These are phyloP conservation scores for Rubroboletus pulcherrimus DNA, from an alignment of 768 basidiomycete species.

Conservation along the genomic window DNA sequence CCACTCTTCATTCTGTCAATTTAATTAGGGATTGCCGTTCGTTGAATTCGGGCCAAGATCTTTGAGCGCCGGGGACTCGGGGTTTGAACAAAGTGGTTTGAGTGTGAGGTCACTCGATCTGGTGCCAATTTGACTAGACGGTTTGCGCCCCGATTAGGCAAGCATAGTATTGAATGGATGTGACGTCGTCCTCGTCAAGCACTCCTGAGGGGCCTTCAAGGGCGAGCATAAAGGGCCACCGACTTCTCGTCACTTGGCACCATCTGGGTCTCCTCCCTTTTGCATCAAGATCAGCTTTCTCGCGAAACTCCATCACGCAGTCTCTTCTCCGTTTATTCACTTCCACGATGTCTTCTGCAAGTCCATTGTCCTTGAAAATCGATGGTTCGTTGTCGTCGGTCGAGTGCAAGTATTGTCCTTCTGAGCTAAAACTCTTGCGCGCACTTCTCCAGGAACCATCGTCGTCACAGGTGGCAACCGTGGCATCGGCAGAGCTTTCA, in stretches of 20 bases:
- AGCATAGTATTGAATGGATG: conserved; percentile 1
- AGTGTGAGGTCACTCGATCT: conserved; percentile 20
- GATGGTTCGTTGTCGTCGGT: conserved; percentile 21
- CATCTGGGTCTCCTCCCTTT: background rate
- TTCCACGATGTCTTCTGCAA: conserved; percentile 4
- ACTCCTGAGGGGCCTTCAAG: conserved; percentile 14
- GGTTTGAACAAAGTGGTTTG: background rate
- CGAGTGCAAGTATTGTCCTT: too few relatives aligned
- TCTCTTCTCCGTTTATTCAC: conserved; percentile 3
- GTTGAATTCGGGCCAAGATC: background rate
- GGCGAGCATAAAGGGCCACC: conserved; percentile 7
- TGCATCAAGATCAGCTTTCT: background rate
- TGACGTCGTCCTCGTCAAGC: conserved; percentile 3
- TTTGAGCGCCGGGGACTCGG: background rate
- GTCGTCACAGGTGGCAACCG: conserved; percentile 62
- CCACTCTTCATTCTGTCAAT: conserved; percentile 2
- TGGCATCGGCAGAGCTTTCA: conserved; percentile 57
- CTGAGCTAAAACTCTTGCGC: background rate
- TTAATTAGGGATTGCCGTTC: conserved; percentile 3
- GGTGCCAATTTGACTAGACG: background rate
- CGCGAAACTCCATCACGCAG: background rate
- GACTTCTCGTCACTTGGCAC: too few relatives aligned
- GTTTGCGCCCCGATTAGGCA: conserved; percentile 1
- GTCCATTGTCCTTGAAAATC: conserved; percentile 23
- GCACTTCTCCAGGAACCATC: conserved; percentile 37